These are phyloP conservation scores for Reticulascus tulasneorum DNA, from an alignment of 2,329 filamentous ascomycete species.

Conservation along the genomic window DNA sequence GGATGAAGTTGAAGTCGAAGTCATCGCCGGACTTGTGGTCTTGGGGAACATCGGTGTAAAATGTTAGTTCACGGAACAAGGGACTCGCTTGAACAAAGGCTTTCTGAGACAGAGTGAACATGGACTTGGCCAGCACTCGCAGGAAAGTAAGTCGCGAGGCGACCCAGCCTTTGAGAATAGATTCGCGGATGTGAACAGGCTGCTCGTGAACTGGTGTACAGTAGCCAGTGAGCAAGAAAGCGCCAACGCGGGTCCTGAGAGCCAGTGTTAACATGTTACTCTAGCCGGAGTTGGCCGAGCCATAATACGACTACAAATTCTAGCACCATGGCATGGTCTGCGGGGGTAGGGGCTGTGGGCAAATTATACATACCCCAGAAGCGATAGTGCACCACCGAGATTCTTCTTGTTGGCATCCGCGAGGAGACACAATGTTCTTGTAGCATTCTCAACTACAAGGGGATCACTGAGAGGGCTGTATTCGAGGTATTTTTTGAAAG, in stretches of 20 bases:
- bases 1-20: constrained; percentile 58
- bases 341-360: too few species aligned
- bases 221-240: constrained; percentile 64
- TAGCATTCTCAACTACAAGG: constrained; percentile 47
- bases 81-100: constrained; percentile 53
- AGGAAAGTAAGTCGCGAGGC: constrained; percentile 51
- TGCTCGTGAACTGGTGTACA: constrained; percentile 59
- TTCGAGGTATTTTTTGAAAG: constrained; percentile 49
- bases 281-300: not conserved
- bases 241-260: constrained; percentile 58
- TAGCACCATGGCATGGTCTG: too few species aligned
- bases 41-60: constrained; percentile 52
- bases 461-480: constrained; percentile 48
- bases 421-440: constrained; percentile 34
- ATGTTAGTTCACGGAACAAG: constrained; percentile 50
- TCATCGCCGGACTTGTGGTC: constrained; percentile 46
- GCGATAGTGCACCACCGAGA: constrained; percentile 34
- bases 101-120: constrained; percentile 52
- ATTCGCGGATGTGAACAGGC: constrained; percentile 54
- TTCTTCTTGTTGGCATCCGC: constrained; percentile 26
- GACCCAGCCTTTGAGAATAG: constrained; percentile 61
- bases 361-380: constrained; percentile 43
- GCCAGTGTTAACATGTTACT: not conserved
- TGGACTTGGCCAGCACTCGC: constrained; percentile 49
- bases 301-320: not conserved